Base-by-base conservation (phyloP, 2,329 filamentous ascomycete species). In the Nannizziopsis arthrosporioides region DNA sequence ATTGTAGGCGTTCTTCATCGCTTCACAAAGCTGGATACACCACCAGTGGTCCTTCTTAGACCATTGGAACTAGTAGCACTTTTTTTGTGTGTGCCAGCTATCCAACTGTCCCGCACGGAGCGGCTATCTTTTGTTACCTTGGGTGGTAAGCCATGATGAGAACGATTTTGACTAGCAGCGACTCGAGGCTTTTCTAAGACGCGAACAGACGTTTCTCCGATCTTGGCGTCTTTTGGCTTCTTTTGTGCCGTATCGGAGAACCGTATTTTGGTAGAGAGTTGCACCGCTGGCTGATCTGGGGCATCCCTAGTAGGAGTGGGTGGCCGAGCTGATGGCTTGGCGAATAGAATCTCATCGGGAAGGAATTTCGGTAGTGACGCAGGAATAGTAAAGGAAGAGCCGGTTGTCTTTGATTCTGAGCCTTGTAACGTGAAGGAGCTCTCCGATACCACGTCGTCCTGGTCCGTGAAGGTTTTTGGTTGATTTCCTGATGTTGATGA, bases 341-440 rank as follows among this genome's bases (percentile, higher is more conserved):
- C 66, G 44, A 70, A 70, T 42, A 77, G 59, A 37, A 77, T 68
- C 18, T 73, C 71, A 44, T 70, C 68, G 4, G 74, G 74, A 31
- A 77, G 68, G 17, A 76, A 64, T 35, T 66, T 67, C 5, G 73
- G 73, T 10, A 76, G 65, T n/a, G 60, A 57, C 9, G 55, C 61
- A 53, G 59, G 59, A 56, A 62, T 11, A 12, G 38, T 10, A 17
- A 32, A 57, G 53, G 61, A 49, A 14, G 34, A 42, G 8, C 44
- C 46, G 8, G 40, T 32, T 45, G 66, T 63, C 50, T 65, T 62
- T 30, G 60, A 62, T 22, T 53, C 61, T 17, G 61, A 64, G 32
- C 63, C 66, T 52, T 66, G 65, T 7, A 69, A 55, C 3, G 66
- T 69, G 42, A 57, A 61, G 7, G 66, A 66, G 52, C 66, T 69